Conservation (phyloP, 2,329 filamentous ascomycete species). For the Dryadomyces quercivorus region DNA sequence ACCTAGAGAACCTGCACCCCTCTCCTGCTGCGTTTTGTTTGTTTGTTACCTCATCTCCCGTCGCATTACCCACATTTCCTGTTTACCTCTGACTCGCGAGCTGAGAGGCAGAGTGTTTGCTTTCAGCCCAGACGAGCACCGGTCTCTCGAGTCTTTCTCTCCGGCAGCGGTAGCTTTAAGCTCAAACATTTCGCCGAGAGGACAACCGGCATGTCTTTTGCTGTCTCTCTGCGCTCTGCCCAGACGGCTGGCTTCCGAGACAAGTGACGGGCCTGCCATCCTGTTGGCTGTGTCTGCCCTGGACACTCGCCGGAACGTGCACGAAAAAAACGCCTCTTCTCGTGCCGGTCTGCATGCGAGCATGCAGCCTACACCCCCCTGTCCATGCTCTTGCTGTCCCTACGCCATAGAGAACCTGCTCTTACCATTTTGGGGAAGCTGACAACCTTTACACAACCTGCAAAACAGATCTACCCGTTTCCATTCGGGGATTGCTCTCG, state of each 20-base stretch:
- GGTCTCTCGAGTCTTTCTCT: too few relatives aligned
- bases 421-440: not conserved
- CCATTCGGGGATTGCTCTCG: not conserved
- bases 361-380: not conserved
- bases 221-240: not conserved
- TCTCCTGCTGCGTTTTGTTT: not conserved
- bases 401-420: not conserved
- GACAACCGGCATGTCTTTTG: not conserved
- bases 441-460: not conserved
- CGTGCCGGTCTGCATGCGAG: not conserved
- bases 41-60: not conserved
- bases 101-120: not conserved
- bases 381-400: too few relatives aligned
- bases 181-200: not conserved
- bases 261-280: not conserved
- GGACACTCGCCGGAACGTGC: too few relatives aligned
- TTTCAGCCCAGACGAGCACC: too few relatives aligned
- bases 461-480: constrained; percentile 2
- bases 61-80: not conserved
- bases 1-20: not conserved
- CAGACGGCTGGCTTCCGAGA: not conserved
- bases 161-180: not conserved
- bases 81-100: not conserved
- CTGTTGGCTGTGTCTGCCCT: too few relatives aligned
- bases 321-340: not conserved